phyloP scores from a whole-genome alignment of 225 moss, liverwort and hornwort species.

The Pleurozium schreberi region DNA sequence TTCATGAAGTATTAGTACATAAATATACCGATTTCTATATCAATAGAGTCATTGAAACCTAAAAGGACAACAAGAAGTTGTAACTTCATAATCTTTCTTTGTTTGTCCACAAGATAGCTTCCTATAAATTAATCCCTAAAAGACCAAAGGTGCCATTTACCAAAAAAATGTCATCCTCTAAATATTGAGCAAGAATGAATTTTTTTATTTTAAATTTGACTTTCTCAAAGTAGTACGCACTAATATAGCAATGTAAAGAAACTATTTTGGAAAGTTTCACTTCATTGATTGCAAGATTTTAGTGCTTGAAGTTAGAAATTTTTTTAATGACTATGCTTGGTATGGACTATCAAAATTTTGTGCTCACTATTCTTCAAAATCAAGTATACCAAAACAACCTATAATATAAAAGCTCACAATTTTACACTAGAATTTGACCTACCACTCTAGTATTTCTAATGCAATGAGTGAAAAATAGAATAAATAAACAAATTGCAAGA shows the following conservation, averaged over 20 bases:
- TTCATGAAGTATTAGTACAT: fast-evolving
- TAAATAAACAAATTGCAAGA: not conserved
- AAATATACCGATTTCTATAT: not conserved
- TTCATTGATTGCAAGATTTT: not conserved
- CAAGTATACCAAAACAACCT: not conserved
- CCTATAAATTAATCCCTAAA: not conserved
- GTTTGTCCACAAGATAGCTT: not conserved
- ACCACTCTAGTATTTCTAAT: not conserved
- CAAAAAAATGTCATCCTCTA: not conserved
- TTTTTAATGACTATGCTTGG: not conserved
- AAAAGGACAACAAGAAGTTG: too few species aligned
- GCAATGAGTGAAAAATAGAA: not conserved
- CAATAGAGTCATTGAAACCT: not conserved
- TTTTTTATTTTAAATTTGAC: not conserved
- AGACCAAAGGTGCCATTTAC: fast-evolving
- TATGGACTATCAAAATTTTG: not conserved
- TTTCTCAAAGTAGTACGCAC: not conserved
- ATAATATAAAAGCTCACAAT: not conserved
- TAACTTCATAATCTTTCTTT: not conserved
- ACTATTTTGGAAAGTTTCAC: not conserved
- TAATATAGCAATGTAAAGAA: not conserved
- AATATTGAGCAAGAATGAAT: not conserved
- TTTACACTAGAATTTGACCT: not conserved
- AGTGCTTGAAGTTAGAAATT: not conserved
- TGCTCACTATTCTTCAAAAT: not conserved